Evolutionary conservation across 805 yeast genomes (phyloP).

Genomic region (Metschnikowia santaceciliae): DNA sequence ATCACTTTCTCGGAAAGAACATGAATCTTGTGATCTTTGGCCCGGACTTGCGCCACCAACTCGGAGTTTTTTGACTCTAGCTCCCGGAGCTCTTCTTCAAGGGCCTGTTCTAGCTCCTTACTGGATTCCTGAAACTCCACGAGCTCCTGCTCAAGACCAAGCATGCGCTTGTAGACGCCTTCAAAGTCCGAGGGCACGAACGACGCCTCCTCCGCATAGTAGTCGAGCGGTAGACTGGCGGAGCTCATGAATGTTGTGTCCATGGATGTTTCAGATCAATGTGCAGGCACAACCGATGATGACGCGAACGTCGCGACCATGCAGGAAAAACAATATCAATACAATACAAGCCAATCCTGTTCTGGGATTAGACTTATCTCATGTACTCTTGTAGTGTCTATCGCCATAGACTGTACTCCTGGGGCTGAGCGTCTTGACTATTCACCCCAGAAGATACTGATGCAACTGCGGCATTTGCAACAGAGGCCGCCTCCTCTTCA

Average conservation of each 20-base stretch:
- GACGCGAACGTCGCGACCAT: neutral
- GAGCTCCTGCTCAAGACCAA: constrained; percentile 36
- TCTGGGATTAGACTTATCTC: too few species aligned
- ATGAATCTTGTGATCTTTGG: constrained; percentile 19
- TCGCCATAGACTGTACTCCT: constrained; percentile 37
- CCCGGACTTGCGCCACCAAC: constrained; percentile 16
- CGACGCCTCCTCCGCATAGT: neutral
- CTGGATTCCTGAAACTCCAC: constrained; percentile 42
- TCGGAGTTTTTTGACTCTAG: constrained; percentile 25
- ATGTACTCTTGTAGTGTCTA: constrained; percentile 5
- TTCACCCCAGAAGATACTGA: constrained; percentile 29
- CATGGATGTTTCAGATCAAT: constrained; percentile 1
- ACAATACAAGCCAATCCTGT: too few species aligned
- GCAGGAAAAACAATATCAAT: neutral
- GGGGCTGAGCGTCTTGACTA: constrained; percentile 28
- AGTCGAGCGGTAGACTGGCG: constrained; percentile 3
- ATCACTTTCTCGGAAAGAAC: constrained; percentile 15
- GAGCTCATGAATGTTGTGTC: constrained; percentile 2
- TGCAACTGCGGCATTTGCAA: constrained; percentile 38
- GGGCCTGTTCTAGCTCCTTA: constrained; percentile 41
- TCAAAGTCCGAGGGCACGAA: constrained; percentile 5
- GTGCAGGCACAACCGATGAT: constrained; percentile 1
- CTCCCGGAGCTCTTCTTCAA: constrained; percentile 40
- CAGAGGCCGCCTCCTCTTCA: constrained; percentile 27
- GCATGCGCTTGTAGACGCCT: constrained; percentile 20